Conservation (phyloP, 441 rosid species). For the Gossypium aridum region DNA sequence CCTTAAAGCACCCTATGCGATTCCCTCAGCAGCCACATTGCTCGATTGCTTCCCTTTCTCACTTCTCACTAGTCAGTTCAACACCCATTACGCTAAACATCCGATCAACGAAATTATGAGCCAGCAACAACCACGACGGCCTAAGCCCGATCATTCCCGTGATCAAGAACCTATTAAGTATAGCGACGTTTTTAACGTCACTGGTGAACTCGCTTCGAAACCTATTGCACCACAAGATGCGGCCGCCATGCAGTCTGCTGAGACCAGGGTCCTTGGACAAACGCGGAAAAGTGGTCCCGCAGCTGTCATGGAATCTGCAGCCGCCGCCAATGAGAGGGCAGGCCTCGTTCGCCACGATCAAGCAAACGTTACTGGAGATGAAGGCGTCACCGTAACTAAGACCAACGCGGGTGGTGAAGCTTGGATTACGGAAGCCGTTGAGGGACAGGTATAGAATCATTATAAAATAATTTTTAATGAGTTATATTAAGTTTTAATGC, state of each 20-base stretch:
- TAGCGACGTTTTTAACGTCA: slow-evolving; percentile 33
- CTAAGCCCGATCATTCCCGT: neutral
- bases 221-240: slow-evolving; percentile 37
- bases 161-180: slow-evolving; percentile 29
- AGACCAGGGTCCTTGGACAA: slow-evolving; percentile 30
- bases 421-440: slow-evolving; percentile 30
- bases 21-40: too few relatives aligned
- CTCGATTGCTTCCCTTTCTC: neutral
- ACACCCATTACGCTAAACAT: neutral
- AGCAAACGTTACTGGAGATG: slow-evolving; percentile 20
- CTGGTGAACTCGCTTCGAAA: slow-evolving; percentile 29
- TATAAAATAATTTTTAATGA: too few relatives aligned
- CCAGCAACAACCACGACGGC: slow-evolving; percentile 30
- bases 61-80: neutral
- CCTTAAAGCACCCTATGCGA: neutral
- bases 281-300: slow-evolving; percentile 31
- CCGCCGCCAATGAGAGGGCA: slow-evolving; percentile 19
- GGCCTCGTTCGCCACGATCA: slow-evolving; percentile 20
- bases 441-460: slow-evolving; percentile 25
- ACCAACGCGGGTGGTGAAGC: slow-evolving; percentile 27
- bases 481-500: too few relatives aligned
- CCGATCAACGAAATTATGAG: slow-evolving; percentile 22
- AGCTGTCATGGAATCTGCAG: slow-evolving; percentile 38
- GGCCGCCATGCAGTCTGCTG: slow-evolving; percentile 39
- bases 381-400: slow-evolving; percentile 25